A percentile compares a stretch with the other conserved stretches of the same genome.
Conservation (phyloP, 2,329 filamentous ascomycete species). For the Tolypocladium endophyticum region DNA sequence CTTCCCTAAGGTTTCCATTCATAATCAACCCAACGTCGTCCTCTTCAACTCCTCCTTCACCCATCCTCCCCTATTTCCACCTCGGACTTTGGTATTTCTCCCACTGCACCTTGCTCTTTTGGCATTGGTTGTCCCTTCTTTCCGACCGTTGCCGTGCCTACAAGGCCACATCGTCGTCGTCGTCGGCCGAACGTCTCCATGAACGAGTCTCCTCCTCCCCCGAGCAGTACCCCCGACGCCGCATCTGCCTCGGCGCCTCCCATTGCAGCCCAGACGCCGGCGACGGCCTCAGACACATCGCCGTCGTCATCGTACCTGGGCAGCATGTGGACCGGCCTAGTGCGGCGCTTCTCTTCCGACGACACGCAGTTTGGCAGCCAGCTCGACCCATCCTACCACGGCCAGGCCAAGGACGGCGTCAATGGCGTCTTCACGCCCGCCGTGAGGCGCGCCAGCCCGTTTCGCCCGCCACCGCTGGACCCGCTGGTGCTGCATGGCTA, state of each 20-base stretch:
- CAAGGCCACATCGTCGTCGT: not conserved
- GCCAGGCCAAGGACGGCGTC: slow-evolving; percentile 32
- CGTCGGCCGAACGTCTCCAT: not conserved
- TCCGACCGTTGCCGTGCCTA: not conserved
- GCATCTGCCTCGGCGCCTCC: not conserved
- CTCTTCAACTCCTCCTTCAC: not conserved
- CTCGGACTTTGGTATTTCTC: not conserved
- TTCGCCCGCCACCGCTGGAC: slow-evolving; percentile 81
- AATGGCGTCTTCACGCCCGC: slow-evolving; percentile 43
- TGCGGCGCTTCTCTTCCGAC: slow-evolving; percentile 54
- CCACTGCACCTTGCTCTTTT: not conserved
- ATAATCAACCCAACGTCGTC: not conserved
- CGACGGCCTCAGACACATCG: not conserved
- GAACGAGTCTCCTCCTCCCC: not conserved
- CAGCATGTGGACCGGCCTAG: slow-evolving; percentile 48
- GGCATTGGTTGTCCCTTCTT: not conserved
- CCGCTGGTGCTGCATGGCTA: slow-evolving; percentile 64
- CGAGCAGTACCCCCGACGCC: not conserved
- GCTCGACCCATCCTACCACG: slow-evolving; percentile 13
- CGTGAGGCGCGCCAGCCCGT: slow-evolving; percentile 58
- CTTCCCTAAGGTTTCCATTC: too few species aligned
- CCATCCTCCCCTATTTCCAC: not conserved
- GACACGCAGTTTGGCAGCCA: slow-evolving; percentile 19
- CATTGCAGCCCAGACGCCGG: not conserved
- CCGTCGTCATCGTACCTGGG: slow-evolving; percentile 11